Evolutionary conservation across 2,329 filamentous ascomycete genomes (phyloP).

Genomic region (Fusarium nanum): DNA sequence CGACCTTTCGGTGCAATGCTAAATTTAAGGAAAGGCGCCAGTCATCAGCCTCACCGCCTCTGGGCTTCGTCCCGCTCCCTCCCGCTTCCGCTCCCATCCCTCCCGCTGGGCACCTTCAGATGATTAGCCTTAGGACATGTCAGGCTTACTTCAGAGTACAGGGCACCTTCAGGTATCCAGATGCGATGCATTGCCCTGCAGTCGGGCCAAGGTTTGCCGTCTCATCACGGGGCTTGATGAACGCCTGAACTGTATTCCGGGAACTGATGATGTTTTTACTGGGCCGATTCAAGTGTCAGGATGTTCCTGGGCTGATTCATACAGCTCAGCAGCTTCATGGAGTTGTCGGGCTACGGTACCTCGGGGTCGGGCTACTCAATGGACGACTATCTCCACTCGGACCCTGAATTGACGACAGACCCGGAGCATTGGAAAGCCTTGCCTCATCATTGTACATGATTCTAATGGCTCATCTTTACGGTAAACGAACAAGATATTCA

Average conservation of each 20-base stretch:
- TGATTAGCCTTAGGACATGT: slow-evolving; percentile 1
- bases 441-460: slow-evolving; percentile 20
- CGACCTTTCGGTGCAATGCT: slow-evolving; percentile 13
- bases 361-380: slow-evolving; percentile 5
- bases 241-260: slow-evolving; percentile 19
- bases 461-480: slow-evolving; percentile 23
- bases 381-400: slow-evolving; percentile 23
- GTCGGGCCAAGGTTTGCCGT: slow-evolving; percentile 18
- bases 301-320: slow-evolving; percentile 32
- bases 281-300: slow-evolving; percentile 23
- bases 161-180: slow-evolving; percentile 4
- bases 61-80: slow-evolving; percentile 46
- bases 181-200: slow-evolving; percentile 11
- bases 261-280: slow-evolving; percentile 27
- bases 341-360: slow-evolving; percentile 7
- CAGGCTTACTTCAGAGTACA: slow-evolving; percentile 34
- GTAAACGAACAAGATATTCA: slow-evolving; percentile 10
- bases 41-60: slow-evolving; percentile 47
- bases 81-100: slow-evolving; percentile 42
- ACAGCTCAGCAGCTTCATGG: slow-evolving; percentile 2
- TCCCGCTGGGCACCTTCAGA: slow-evolving; percentile 42
- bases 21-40: slow-evolving; percentile 24
- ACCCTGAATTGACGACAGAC: slow-evolving; percentile 31
- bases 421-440: slow-evolving; percentile 21
- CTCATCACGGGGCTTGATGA: slow-evolving; percentile 26